These are phyloP conservation scores for Solanum raphanifolium DNA, from an alignment of 257 asterid species.

Conservation along the genomic window DNA sequence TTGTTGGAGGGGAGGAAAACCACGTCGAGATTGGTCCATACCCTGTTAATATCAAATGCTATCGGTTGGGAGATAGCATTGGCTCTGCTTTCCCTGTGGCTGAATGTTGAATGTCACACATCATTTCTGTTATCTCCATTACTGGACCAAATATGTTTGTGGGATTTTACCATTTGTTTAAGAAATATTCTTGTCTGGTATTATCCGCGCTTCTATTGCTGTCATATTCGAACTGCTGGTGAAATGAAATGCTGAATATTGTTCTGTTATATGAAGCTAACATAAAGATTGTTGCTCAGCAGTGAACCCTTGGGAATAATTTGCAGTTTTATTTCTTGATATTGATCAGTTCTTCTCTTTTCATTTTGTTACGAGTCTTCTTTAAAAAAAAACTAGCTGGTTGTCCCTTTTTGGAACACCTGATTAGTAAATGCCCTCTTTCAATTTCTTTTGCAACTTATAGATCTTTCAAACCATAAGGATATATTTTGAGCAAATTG, in stretches of 20 bases:
- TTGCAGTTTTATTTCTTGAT: neutral
- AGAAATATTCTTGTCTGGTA: neutral
- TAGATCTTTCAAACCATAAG: neutral
- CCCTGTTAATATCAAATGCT: slow-evolving; percentile 71
- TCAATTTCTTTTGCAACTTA: neutral
- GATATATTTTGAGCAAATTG: neutral
- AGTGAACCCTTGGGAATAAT: neutral
- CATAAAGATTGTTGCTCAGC: neutral
- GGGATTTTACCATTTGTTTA: neutral
- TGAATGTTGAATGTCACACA: slow-evolving; percentile 22
- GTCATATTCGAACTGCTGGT: neutral
- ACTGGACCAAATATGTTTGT: neutral
- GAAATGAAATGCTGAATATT: neutral
- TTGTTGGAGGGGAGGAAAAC: slow-evolving; percentile 70
- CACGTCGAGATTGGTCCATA: slow-evolving; percentile 77
- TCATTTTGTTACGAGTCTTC: neutral
- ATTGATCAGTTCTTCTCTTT: neutral
- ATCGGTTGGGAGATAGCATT: slow-evolving; percentile 56
- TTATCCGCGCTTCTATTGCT: neutral
- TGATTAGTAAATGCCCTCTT: neutral
- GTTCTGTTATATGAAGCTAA: neutral
- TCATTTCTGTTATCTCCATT: neutral
- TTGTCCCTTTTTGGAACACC: neutral
- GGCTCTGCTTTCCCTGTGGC: slow-evolving; percentile 90
- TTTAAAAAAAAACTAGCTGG: neutral